Evolutionary conservation across 768 basidiomycete genomes (phyloP).

Genomic region (Polyporus arcularius): DNA sequence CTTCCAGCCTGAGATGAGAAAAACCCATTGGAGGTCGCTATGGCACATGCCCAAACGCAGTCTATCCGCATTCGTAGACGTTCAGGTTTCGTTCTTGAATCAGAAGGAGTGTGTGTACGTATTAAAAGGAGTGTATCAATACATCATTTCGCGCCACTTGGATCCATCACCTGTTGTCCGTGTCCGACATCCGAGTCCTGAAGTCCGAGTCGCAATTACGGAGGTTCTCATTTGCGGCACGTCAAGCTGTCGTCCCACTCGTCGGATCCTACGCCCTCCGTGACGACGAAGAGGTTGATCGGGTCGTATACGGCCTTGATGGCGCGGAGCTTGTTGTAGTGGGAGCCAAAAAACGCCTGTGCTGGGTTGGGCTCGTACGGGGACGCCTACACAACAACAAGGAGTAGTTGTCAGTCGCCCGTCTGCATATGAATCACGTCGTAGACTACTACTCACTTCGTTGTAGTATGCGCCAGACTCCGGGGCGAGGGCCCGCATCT

Average conservation of each 20-base stretch:
- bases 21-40: no score
- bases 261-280: constrained; percentile 50
- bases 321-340: constrained; percentile 40
- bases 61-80: no score
- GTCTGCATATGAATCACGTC: no score
- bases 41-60: no score
- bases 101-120: no score
- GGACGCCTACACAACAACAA: no score
- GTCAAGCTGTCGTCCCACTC: constrained; percentile 41
- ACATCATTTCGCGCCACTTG: no score
- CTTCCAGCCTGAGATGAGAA: no score
- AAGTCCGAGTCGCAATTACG: no score
- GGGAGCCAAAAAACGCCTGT: constrained; percentile 46
- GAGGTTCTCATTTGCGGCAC: constrained; percentile 16
- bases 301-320: constrained; percentile 52
- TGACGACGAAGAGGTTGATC: constrained; percentile 44
- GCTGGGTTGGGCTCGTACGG: constrained; percentile 39
- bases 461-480: constrained; percentile 46
- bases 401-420: no score
- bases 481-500: constrained; percentile 34
- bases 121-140: no score
- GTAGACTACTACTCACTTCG: constrained; percentile 36
- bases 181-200: background rate
- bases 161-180: background rate
- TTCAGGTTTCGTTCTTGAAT: no score